Evolutionary conservation across 257 asterid genomes (phyloP).

Genomic region (Forsythia suspensa): DNA sequence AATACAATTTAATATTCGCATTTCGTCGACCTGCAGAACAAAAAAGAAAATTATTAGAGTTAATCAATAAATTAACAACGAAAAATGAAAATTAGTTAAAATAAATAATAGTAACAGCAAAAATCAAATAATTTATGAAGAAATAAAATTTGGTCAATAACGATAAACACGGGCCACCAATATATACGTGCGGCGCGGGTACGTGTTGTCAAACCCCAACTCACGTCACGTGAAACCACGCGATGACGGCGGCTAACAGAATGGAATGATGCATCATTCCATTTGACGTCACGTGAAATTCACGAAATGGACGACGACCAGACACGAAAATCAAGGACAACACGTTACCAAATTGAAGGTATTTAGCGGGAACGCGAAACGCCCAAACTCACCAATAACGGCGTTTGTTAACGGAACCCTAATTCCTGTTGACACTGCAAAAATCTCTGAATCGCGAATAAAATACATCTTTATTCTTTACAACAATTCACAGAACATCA

Average conservation of each 20-base stretch:
- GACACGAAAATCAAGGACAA: too few relatives aligned
- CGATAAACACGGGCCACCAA: neutral
- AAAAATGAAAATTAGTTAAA: neutral
- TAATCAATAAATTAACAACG: neutral
- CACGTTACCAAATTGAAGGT: neutral
- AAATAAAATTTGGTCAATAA: too few relatives aligned
- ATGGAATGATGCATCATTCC: neutral
- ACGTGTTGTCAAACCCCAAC: neutral
- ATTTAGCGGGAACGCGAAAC: neutral
- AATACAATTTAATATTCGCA: neutral
- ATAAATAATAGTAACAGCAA: neutral
- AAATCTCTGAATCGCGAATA: neutral
- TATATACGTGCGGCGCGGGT: neutral
- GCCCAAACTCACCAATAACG: too few relatives aligned
- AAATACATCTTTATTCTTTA: neutral
- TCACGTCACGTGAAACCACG: neutral
- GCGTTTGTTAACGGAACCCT: neutral
- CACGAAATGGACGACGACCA: neutral
- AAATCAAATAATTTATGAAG: neutral
- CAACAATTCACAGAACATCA: neutral
- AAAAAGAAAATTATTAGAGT: neutral
- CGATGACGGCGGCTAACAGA: neutral
- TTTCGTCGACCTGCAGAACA: constrained; percentile 23
- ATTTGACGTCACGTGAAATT: neutral
- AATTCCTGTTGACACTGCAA: neutral